Conservation (phyloP, 805 yeast genomes). For the Candida ponderosae region DNA sequence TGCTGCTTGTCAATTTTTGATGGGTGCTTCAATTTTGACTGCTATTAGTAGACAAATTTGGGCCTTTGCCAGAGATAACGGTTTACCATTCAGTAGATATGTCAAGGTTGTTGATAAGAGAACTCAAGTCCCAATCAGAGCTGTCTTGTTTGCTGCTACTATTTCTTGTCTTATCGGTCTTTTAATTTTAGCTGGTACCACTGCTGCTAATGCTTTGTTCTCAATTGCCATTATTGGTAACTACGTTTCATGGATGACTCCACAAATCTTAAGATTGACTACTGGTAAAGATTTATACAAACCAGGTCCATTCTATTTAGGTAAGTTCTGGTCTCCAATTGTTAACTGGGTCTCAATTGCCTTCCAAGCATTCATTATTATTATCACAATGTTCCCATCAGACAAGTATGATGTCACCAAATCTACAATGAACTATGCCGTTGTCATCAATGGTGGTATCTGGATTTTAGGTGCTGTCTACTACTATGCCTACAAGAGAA, state of each 20-base stretch:
- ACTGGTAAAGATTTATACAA: constrained; percentile 39
- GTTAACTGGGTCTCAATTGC: constrained; percentile 37
- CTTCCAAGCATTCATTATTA: constrained; percentile 44
- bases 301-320: constrained; percentile 62
- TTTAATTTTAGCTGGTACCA: constrained; percentile 28
- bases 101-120: constrained; percentile 48
- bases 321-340: constrained; percentile 34
- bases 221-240: constrained; percentile 32
- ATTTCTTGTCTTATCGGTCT: constrained; percentile 28
- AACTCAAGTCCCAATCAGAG: constrained; percentile 55
- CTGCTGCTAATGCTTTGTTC: constrained; percentile 34
- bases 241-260: constrained; percentile 30
- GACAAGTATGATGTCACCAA: constrained; percentile 21
- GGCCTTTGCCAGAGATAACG: constrained; percentile 69
- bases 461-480: constrained; percentile 45
- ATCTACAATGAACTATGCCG: constrained; percentile 58
- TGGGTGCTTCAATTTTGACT: constrained; percentile 51
- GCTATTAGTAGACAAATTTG: constrained; percentile 60
- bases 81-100: constrained; percentile 49
- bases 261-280: constrained; percentile 28
- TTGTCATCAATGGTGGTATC: constrained; percentile 44
- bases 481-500: constrained; percentile 42
- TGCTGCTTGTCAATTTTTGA: constrained; percentile 50
- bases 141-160: constrained; percentile 36
- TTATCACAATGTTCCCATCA: constrained; percentile 53